A percentile compares a stretch with the other conserved stretches of the same genome.
phyloP scores from a whole-genome alignment of 352 stramenopile genomes.

The Globisporangium barbulae region DNA sequence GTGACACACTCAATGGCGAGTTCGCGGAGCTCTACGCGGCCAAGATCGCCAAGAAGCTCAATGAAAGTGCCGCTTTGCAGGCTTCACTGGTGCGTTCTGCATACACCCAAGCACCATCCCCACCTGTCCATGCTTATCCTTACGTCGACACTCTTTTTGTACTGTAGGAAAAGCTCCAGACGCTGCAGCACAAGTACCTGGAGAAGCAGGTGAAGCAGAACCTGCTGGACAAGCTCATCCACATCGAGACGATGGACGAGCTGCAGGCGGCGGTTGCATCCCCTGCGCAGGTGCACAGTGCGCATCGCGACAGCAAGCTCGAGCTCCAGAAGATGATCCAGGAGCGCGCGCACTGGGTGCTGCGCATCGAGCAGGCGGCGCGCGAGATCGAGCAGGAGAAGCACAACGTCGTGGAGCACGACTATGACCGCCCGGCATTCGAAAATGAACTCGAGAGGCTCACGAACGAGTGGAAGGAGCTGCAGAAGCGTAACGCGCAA shows the following conservation, averaged over 20 bases:
- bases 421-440: constrained; percentile 30
- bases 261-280: constrained; percentile 24
- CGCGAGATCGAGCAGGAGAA: constrained; percentile 54
- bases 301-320: constrained; percentile 36
- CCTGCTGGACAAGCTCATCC: constrained; percentile 66
- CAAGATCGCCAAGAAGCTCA: constrained; percentile 29
- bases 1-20: constrained; percentile 20
- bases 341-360: constrained; percentile 38
- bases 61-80: constrained; percentile 25
- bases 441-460: constrained; percentile 51
- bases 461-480: constrained; percentile 59
- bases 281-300: constrained; percentile 25
- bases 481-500: constrained; percentile 69
- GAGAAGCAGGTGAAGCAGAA: constrained; percentile 69
- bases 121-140: background rate
- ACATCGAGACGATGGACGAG: constrained; percentile 46
- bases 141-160: background rate
- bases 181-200: constrained; percentile 50
- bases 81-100: constrained; percentile 21
- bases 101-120: background rate
- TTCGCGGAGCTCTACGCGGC: constrained; percentile 48
- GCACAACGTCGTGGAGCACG: constrained; percentile 38
- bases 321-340: constrained; percentile 40
- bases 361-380: constrained; percentile 36
- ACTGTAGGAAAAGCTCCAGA: constrained; percentile 35